Percentiles rank a stretch among this genome's conserved stretches.
Evolutionary conservation across 2,329 filamentous ascomycete species (phyloP).

Genomic region (Pseudogymnoascus sp.): DNA sequence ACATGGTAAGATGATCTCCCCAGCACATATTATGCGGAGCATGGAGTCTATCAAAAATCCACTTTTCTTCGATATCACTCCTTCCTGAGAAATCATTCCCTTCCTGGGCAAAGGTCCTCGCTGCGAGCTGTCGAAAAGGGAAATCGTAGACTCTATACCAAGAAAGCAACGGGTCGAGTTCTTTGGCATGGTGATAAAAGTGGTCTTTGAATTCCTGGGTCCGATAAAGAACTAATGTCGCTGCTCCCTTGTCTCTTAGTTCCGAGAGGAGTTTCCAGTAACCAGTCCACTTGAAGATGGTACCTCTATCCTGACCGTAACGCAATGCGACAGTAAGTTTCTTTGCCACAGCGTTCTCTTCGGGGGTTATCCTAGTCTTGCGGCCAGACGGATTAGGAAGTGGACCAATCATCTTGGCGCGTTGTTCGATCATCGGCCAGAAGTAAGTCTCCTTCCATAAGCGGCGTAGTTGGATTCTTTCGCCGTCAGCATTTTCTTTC

Average conservation of each 20-base stretch:
- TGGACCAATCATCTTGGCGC: slow-evolving; percentile 15
- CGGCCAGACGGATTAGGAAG: slow-evolving; percentile 11
- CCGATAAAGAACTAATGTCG: slow-evolving; percentile 15
- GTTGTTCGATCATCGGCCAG: slow-evolving; percentile 17
- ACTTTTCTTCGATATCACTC: slow-evolving; percentile 14
- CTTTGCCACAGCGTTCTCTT: slow-evolving; percentile 15
- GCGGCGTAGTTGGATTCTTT: slow-evolving; percentile 1
- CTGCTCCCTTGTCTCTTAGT: slow-evolving; percentile 11
- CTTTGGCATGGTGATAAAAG: slow-evolving; percentile 11
- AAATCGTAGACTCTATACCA: slow-evolving; percentile 11
- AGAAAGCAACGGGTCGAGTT: slow-evolving; percentile 9
- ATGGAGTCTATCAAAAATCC: slow-evolving; percentile 16
- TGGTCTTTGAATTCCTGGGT: slow-evolving; percentile 14
- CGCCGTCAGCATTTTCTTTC: slow-evolving; percentile 14
- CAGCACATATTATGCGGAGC: slow-evolving; percentile 6
- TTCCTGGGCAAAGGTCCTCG: slow-evolving; percentile 11
- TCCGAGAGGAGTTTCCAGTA: slow-evolving; percentile 18
- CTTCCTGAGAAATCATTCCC: slow-evolving; percentile 15
- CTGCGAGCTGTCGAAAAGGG: slow-evolving; percentile 13
- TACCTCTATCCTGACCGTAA: slow-evolving; percentile 12
- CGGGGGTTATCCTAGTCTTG: slow-evolving; percentile 12
- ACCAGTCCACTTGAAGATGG: slow-evolving; percentile 15
- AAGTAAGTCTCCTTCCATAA: slow-evolving; percentile 18
- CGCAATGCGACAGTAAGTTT: slow-evolving; percentile 11
- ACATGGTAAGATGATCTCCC: slow-evolving; percentile 13